Evolutionary conservation across 177 flowering plant genomes (phyloP), one percentile per base, ranked within the genome.

Genomic region (Vitis hybrid): DNA sequence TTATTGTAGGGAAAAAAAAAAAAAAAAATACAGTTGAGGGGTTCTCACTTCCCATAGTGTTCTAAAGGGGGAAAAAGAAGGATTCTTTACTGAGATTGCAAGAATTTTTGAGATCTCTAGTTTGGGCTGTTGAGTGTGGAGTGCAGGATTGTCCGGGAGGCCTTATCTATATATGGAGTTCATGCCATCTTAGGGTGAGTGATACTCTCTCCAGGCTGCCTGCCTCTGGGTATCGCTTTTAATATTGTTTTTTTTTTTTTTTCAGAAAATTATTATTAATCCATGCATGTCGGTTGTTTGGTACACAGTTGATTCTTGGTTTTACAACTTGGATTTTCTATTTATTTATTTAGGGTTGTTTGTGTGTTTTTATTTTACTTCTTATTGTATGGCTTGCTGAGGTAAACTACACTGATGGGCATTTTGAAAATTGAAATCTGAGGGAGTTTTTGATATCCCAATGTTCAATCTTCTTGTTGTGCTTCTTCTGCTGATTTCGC

Each of bases 1-100:
- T 39, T 5, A 39, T 39, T 39, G 48, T 39, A 39, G 48, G 48
- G 48, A 0, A 0, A 1, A 39, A 39, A 39, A 39, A 39, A 39
- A 39, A 39, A 39, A 39, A 8, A 39, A 7, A 39, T 5, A 39
- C 15, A 18, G 62, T 19, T 5, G 1, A 60, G n/a, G 13, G 13
- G 8, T 8, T 22, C 15, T 45, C 59, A 48, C 7, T 3, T 8
- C 16, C 0, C 7, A 18, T 45, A 50, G 49, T 57, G 12, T 57
- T 2, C 31, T 9, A 14, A n/a, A 60, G 53, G 48, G 14, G 63
- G 3, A 11, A 29, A 29, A 68, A 53, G 19, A 67, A 75, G 68
- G 55, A 81, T 81, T 72, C 84, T 73, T 81, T 79, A 39, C 83
- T 70, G 50, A 50, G 57, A 18, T 61, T 58, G 53, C 75, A 80